Conservation (phyloP, 495 filamentous ascomycete genomes). For the Penicillium lagena region DNA sequence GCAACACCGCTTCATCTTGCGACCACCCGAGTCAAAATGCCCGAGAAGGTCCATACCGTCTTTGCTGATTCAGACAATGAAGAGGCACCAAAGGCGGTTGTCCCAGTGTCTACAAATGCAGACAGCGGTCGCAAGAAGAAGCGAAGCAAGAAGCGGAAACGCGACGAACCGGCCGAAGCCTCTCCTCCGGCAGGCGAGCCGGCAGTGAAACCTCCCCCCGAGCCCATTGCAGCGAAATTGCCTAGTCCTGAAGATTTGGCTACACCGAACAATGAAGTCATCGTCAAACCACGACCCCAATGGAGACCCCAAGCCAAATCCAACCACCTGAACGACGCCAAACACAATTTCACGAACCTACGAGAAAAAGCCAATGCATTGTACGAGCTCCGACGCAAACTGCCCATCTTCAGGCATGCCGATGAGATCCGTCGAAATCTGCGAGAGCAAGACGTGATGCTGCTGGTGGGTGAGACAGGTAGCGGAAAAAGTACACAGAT, state of each 20-base stretch:
- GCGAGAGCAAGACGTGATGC: constrained; percentile 64
- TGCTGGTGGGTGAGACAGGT: constrained; percentile 91
- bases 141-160: constrained; percentile 40
- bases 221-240: neutral
- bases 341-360: constrained; percentile 27
- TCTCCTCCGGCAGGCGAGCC: neutral
- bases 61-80: constrained; percentile 16
- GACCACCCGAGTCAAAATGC: constrained; percentile 29
- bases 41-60: constrained; percentile 31
- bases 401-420: constrained; percentile 77
- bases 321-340: constrained; percentile 12
- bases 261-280: neutral
- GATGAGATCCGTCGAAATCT: constrained; percentile 62
- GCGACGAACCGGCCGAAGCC: constrained; percentile 20
- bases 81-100: constrained; percentile 2
- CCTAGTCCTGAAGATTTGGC: neutral
- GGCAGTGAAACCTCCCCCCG: neutral
- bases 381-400: constrained; percentile 48
- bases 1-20: too few species aligned
- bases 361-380: constrained; percentile 42
- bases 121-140: constrained; percentile 22
- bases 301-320: neutral
- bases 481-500: constrained; percentile 97
- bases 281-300: constrained; percentile 1
- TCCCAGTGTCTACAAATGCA: neutral